Evolutionary conservation across 2,329 filamentous ascomycete genomes (phyloP), one percentile per base, ranked within the genome.

Genomic region (Apiospora koreana): DNA sequence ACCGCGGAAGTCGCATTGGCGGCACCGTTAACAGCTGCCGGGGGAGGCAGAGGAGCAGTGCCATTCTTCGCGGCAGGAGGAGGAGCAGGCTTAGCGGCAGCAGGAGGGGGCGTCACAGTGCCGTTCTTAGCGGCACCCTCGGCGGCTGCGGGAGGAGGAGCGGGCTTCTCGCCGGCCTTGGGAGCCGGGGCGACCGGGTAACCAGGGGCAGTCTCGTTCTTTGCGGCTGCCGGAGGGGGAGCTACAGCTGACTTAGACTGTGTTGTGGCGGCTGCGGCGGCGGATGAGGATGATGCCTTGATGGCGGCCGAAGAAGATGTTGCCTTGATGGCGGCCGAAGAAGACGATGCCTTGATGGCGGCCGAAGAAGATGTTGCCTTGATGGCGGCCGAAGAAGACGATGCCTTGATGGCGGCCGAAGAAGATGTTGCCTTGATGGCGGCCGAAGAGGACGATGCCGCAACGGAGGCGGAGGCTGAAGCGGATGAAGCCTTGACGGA

Each of bases 31-130:
- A 42, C 64, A 43, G 14, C 64, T 7, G 64, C 25, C 23, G 64
- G 64, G 21, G 64, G 64, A 66, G 64, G 64, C 38, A 45, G 38
- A 14, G 64, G 64, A 66, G 64, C 64, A 45, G 64, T 66, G 18
- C n/a, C 18, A 41, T 66, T 66, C 25, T 45, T 45, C n/a, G 64
- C 38, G 23, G 38, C n/a, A 21, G 38, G 6, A 65, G n/a, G 10
- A 6, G 58, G 58, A 38, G 58, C 28, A 64, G 54, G 54, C 14
- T 38, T 38, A 4, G 35, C 35, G 35, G 38, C 38, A 41, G 62
- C 35, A 9, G 62, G 41, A 7, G 42, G 38, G 38, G 64, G 38
- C 2, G 62, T 28, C 10, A 18, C 31, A 62, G 54, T 62, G 28
- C 50, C 50, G 14, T 58, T 58, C 18, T 58, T 58, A 28, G 8